Conservation (phyloP, 2,329 filamentous ascomycete genomes). For the Ceratocystis papillata region DNA sequence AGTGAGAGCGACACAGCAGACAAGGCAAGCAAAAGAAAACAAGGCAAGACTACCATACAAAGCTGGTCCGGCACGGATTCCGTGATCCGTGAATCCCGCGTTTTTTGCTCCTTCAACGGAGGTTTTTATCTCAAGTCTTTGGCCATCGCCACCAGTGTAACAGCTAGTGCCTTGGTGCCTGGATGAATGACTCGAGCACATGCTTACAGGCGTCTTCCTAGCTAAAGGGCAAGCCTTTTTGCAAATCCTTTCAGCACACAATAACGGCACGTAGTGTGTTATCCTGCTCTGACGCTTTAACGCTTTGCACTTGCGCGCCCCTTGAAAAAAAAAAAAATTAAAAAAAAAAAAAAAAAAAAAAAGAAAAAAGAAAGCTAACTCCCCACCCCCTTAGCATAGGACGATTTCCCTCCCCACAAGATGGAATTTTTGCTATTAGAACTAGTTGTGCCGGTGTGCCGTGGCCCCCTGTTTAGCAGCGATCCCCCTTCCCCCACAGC, state of each 20-base stretch:
- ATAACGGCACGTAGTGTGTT: background rate
- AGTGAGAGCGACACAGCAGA: background rate
- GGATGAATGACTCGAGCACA: too few species aligned
- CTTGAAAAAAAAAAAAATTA: too few species aligned
- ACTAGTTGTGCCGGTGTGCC: background rate
- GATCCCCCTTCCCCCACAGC: background rate
- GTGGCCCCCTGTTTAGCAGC: constrained; percentile 2
- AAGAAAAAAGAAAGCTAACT: too few species aligned
- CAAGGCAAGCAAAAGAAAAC: too few species aligned
- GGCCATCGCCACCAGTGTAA: background rate
- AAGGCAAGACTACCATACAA: background rate
- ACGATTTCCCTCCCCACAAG: background rate
- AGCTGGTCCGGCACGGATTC: background rate
- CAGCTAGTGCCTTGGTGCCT: background rate
- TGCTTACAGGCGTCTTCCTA: too few species aligned
- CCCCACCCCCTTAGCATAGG: background rate
- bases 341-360: too few species aligned
- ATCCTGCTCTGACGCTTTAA: background rate
- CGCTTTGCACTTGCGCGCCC: background rate
- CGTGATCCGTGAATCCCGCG: background rate
- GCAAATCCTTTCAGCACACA: background rate
- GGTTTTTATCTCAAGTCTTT: background rate
- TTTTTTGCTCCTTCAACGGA: constrained; percentile 1
- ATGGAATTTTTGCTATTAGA: background rate
- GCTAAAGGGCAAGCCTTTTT: background rate